Evolutionary conservation across 495 filamentous ascomycete genomes (phyloP).

Genomic region (Penicillium herquei): DNA sequence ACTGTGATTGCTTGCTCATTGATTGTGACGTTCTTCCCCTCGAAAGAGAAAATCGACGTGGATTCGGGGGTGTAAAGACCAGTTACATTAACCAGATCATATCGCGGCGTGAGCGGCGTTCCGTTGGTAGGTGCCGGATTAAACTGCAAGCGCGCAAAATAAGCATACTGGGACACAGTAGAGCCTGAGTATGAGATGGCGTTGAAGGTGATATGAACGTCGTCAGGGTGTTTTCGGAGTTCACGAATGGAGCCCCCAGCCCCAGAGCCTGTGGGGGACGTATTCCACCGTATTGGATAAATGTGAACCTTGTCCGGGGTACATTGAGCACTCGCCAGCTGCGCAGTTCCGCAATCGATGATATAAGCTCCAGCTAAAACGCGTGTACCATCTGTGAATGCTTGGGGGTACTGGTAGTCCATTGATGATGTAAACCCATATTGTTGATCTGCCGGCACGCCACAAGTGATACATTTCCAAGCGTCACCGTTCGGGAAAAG

Average conservation of each 20-base stretch:
- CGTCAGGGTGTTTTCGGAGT: neutral
- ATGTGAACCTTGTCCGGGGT: neutral
- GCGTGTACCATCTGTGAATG: neutral
- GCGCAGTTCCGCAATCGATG: neutral
- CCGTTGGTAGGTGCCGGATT: slow-evolving; percentile 15
- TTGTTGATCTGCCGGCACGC: neutral
- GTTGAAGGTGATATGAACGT: neutral
- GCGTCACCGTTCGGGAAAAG: neutral
- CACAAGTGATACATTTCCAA: neutral
- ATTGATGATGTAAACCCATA: neutral
- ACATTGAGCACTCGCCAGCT: neutral
- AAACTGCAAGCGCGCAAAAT: slow-evolving; percentile 22
- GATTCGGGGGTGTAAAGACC: slow-evolving; percentile 9
- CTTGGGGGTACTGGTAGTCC: neutral
- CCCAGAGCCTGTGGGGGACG: neutral
- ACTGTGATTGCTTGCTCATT: slow-evolving; percentile 16
- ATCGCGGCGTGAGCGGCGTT: slow-evolving; percentile 11
- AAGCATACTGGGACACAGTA: slow-evolving; percentile 9
- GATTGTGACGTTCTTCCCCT: slow-evolving; percentile 10
- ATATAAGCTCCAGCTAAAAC: neutral
- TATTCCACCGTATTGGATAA: neutral
- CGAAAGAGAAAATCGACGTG: neutral
- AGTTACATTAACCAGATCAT: slow-evolving; percentile 24
- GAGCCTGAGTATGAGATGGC: neutral
- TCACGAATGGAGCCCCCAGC: neutral